Percentiles rank a stretch among this genome's conserved stretches.
These are phyloP conservation scores for Hypholoma sublateritium DNA, from an alignment of 768 basidiomycete genomes.

Conservation along the genomic window DNA sequence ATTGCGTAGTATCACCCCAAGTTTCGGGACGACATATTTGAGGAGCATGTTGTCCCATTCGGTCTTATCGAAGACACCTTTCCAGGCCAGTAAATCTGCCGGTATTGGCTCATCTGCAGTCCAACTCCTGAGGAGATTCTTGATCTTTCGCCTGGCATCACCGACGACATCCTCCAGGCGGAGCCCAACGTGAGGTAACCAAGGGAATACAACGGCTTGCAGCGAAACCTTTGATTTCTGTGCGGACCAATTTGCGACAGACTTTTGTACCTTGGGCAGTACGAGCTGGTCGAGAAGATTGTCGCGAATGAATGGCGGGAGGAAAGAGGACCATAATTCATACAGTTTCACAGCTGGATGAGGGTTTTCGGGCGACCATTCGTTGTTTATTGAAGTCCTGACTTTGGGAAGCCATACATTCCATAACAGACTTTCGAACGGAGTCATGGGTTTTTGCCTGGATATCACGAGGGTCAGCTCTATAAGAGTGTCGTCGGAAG, in stretches of 20 bases:
- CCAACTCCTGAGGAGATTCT: conserved; percentile 78
- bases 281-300: conserved; percentile 96
- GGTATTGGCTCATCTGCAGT: conserved; percentile 69
- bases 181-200: conserved; percentile 87
- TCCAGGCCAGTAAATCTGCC: conserved; percentile 77
- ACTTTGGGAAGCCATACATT: conserved; percentile 94
- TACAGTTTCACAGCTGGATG: conserved; percentile 79
- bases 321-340: conserved; percentile 83
- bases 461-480: conserved; percentile 4
- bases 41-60: conserved; percentile 94
- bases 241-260: conserved; percentile 82
- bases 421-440: conserved; percentile 94
- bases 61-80: conserved; percentile 72
- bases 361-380: conserved; percentile 80
- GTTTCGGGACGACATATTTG: conserved; percentile 90
- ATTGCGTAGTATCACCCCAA: conserved; percentile 77
- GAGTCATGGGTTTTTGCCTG: conserved; percentile 79
- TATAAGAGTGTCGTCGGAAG: conserved; percentile 2
- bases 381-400: conserved; percentile 92
- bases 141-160: conserved; percentile 85
- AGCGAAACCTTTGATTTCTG: conserved; percentile 59
- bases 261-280: conserved; percentile 86
- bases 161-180: conserved; percentile 83
- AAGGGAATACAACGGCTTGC: conserved; percentile 88
- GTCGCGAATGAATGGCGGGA: conserved; percentile 90